phyloP scores from a whole-genome alignment of 805 yeast species.

The Saccharomycopsis microspora region DNA sequence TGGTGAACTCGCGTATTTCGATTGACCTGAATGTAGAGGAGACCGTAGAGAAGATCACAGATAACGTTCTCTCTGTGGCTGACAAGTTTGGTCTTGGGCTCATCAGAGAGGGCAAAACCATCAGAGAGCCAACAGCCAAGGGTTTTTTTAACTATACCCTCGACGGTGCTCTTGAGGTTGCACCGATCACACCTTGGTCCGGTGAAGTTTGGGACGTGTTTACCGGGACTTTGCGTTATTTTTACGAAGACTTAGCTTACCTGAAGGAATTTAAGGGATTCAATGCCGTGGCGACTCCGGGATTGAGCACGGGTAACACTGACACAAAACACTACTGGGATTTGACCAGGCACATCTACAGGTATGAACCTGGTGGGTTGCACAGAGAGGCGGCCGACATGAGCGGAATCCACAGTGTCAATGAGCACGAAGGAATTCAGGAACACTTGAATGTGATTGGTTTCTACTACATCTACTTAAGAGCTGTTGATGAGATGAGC shows the following conservation, averaged over 20 bases:
- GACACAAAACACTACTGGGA: constrained; percentile 60
- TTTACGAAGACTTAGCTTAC: constrained; percentile 47
- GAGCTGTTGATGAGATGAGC: constrained; percentile 24
- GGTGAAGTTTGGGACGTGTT: constrained; percentile 42
- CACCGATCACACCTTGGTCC: constrained; percentile 39
- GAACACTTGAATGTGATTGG: constrained; percentile 52
- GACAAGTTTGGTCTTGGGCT: constrained; percentile 38
- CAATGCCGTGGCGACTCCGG: constrained; percentile 39
- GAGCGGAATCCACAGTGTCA: constrained; percentile 45
- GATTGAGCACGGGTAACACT: constrained; percentile 57
- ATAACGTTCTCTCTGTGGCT: constrained; percentile 32
- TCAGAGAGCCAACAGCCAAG: constrained; percentile 21
- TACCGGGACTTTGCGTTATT: constrained; percentile 51
- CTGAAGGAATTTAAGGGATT: constrained; percentile 24
- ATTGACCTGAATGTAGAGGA: constrained; percentile 39
- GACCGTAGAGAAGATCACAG: constrained; percentile 28
- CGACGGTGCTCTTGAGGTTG: constrained; percentile 30
- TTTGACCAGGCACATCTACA: constrained; percentile 47
- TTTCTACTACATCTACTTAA: constrained; percentile 42
- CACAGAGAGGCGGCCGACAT: constrained; percentile 18
- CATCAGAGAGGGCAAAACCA: constrained; percentile 25
- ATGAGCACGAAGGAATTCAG: constrained; percentile 44
- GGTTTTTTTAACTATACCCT: constrained; percentile 33
- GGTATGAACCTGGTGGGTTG: constrained; percentile 41
- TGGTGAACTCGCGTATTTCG: constrained; percentile 55